Evolutionary conservation across 2,329 filamentous ascomycete genomes (phyloP).

Genomic region (Fusarium sp.): DNA sequence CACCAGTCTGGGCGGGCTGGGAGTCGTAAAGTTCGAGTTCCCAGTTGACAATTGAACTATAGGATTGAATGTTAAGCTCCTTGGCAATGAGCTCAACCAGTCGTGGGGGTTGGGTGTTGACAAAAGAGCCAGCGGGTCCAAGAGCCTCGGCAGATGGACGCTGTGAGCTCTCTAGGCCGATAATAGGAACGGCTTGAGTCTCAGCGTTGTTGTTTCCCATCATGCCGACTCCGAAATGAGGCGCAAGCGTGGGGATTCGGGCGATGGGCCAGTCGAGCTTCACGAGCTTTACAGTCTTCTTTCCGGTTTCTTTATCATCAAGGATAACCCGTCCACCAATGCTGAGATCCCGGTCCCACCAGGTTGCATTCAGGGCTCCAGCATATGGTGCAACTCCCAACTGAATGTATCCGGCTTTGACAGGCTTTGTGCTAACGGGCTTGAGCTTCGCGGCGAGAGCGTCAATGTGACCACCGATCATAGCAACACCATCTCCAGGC

Average conservation of each 20-base stretch:
- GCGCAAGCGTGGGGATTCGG: conserved; percentile 88
- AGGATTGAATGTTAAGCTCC: conserved; percentile 76
- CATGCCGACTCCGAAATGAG: conserved; percentile 87
- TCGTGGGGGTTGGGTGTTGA: conserved; percentile 82
- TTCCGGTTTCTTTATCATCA: conserved; percentile 74
- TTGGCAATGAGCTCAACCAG: conserved; percentile 84
- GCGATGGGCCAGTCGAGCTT: conserved; percentile 96
- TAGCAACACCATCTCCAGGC: conserved; percentile 85
- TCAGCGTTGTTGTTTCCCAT: conserved; percentile 78
- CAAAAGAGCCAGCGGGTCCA: conserved; percentile 76
- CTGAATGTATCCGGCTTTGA: conserved; percentile 85
- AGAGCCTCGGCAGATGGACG: conserved; percentile 53
- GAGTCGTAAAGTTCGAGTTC: conserved; percentile 94
- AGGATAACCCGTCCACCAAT: conserved; percentile 91
- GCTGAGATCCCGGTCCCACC: conserved; percentile 96
- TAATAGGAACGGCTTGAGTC: conserved; percentile 93
- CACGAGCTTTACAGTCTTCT: conserved; percentile 83
- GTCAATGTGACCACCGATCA: conserved; percentile 93
- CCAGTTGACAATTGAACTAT: conserved; percentile 88
- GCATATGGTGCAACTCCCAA: conserved; percentile 94
- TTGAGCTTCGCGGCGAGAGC: conserved; percentile 91
- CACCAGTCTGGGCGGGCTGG: conserved; percentile 84
- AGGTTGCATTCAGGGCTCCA: conserved; percentile 85
- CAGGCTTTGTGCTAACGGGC: conserved; percentile 87
- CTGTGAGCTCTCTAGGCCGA: conserved; percentile 80